Base-by-base conservation (phyloP, 345 rosid genomes). In the Brassica nigra region DNA sequence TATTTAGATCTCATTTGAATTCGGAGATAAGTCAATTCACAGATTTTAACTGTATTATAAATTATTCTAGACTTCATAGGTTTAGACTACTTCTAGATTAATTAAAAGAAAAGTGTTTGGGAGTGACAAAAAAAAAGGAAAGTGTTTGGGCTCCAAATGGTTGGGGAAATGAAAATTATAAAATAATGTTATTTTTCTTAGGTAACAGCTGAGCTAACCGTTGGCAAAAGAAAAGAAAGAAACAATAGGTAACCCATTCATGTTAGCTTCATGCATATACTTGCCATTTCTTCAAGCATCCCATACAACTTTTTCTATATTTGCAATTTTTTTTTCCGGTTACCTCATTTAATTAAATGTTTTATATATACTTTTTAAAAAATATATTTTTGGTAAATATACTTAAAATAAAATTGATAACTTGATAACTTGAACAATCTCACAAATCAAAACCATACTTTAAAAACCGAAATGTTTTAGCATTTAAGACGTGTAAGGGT, bases 271-370 rank as follows among this genome's bases (percentile, higher is more conserved):
- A 63, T 47, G 70, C 68, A 78, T 77, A 70, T 77, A 49, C 70
- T 77, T 77, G 80, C 70, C 75, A 47, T 62, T n/a, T 69, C 70
- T 62, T 49, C 75, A 70, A 70, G 58, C 61, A 77, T 62, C 34
- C 55, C 70, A 63, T n/a, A 15, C 57, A n/a, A 6, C 20, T 52
- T n/a, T 47, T 12, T 44, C 14, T 47, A 47, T 47, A 42, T 42
- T 14, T 11, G 4, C 5, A 44, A 47, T 11, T 44, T 12, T 47
- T 3, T 7, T 47, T 47, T 47, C 14, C 3, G 54, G 12, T 47
- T 12, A 47, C 54, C n/a, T 42, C 14, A 3, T 14, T 42, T 42
- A 11, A 42, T 42, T 42, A 42, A 3, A 42, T 10, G 27, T 23
- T 23, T 11, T 12, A 1, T 42, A 42, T 4, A 42, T 42, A 42